These are phyloP conservation scores for Solanum medicagineum DNA, from an alignment of 257 asterid genomes.

Conservation along the genomic window DNA sequence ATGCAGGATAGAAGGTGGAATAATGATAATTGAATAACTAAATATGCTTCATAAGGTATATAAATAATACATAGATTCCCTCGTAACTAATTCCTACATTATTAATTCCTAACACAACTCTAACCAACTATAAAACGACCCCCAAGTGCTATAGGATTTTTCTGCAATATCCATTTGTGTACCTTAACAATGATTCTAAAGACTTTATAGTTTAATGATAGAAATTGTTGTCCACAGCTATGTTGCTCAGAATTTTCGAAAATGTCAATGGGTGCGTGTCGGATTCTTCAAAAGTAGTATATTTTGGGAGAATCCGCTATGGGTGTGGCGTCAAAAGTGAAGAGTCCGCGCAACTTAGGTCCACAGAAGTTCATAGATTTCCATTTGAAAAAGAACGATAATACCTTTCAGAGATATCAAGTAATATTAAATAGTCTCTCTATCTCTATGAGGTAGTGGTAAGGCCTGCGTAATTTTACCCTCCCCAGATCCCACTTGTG, in stretches of 20 bases:
- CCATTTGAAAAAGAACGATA: not conserved
- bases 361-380: not conserved
- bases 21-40: not conserved
- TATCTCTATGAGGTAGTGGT: too few species aligned
- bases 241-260: too few species aligned
- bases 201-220: not conserved
- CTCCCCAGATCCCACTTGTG: too few species aligned
- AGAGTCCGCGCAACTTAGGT: too few species aligned
- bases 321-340: too few species aligned
- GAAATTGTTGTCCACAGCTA: not conserved
- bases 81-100: not conserved
- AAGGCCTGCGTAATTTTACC: too few species aligned
- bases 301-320: too few species aligned
- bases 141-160: not conserved
- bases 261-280: too few species aligned
- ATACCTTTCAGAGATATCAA: not conserved
- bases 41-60: not conserved
- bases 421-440: not conserved
- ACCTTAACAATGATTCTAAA: not conserved
- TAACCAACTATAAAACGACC: not conserved
- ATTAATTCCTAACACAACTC: not conserved
- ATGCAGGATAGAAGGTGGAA: not conserved
- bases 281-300: too few species aligned
- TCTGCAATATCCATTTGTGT: not conserved
- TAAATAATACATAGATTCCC: not conserved